Percentiles rank a stretch among this genome's conserved stretches.
These are phyloP conservation scores for Nakaseomyces sp. DNA, from an alignment of 1,139 yeast species.

Conservation along the genomic window DNA sequence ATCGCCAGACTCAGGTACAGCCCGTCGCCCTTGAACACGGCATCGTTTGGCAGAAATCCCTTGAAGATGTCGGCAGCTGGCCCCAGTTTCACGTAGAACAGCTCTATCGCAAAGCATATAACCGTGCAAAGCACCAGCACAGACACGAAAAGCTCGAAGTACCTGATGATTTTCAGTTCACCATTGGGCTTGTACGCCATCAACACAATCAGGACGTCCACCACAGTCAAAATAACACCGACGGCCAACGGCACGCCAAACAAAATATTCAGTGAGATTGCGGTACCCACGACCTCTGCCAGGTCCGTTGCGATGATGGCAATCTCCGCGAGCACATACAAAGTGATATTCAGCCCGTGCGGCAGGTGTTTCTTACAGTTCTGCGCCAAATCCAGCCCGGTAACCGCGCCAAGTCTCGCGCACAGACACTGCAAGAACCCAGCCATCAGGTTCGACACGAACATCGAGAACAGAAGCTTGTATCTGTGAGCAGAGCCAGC, in stretches of 20 bases:
- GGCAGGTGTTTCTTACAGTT: slow-evolving; percentile 63
- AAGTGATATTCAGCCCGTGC: slow-evolving; percentile 43
- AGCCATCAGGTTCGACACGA: slow-evolving; percentile 62
- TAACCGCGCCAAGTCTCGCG: slow-evolving; percentile 67
- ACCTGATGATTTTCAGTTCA: slow-evolving; percentile 51
- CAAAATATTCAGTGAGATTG: slow-evolving; percentile 61
- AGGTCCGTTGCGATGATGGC: slow-evolving; percentile 75
- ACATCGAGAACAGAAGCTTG: slow-evolving; percentile 51
- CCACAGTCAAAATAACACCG: slow-evolving; percentile 60
- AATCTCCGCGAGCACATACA: slow-evolving; percentile 59
- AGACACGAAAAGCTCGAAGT: slow-evolving; percentile 60
- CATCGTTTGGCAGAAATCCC: slow-evolving; percentile 56
- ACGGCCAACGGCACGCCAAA: slow-evolving; percentile 56
- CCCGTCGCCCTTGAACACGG: slow-evolving; percentile 50
- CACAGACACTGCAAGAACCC: slow-evolving; percentile 63
- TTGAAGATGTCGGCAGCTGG: slow-evolving; percentile 34
- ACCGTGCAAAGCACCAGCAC: slow-evolving; percentile 57
- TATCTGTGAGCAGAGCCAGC: slow-evolving; percentile 69
- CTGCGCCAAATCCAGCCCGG: slow-evolving; percentile 71
- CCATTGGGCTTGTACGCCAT: slow-evolving; percentile 70
- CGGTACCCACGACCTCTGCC: slow-evolving; percentile 79
- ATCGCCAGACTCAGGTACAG: slow-evolving; percentile 63
- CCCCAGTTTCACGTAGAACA: slow-evolving; percentile 43
- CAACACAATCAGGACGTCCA: slow-evolving; percentile 62
- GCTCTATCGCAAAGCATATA: slow-evolving; percentile 52